phyloP scores from a whole-genome alignment of 345 rosid genomes.

The Cardamine resedifolia region DNA sequence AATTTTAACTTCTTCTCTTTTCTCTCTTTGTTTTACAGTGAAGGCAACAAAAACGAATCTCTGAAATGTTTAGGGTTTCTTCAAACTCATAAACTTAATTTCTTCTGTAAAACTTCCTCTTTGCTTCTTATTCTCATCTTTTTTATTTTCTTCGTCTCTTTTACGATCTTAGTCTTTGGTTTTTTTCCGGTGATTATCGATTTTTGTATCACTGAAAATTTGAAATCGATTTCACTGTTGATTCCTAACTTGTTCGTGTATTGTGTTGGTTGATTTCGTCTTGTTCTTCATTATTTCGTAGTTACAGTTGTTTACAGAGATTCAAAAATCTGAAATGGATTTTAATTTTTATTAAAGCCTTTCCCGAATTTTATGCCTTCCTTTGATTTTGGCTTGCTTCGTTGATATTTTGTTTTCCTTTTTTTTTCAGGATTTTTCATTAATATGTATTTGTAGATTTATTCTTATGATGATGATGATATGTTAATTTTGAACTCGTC shows the following conservation, averaged over 20 bases:
- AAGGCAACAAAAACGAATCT: conserved; percentile 9
- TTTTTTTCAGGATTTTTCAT: neutral
- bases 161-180: neutral
- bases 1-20: neutral
- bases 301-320: conserved; percentile 1
- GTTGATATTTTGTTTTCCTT: conserved; percentile 26
- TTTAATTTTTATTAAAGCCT: neutral
- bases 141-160: neutral
- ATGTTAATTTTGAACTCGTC: neutral
- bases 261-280: too few relatives aligned
- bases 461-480: neutral
- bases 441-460: neutral
- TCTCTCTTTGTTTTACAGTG: neutral
- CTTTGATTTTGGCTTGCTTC: neutral
- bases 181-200: neutral
- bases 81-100: neutral
- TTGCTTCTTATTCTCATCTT: conserved; percentile 29
- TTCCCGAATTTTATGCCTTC: neutral
- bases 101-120: neutral
- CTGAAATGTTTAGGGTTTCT: conserved; percentile 13
- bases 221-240: neutral
- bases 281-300: neutral
- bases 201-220: neutral
- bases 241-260: too few relatives aligned
- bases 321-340: conserved; percentile 18